Conservation (phyloP, 345 rosid genomes). For the Eucalyptus curtisii region DNA sequence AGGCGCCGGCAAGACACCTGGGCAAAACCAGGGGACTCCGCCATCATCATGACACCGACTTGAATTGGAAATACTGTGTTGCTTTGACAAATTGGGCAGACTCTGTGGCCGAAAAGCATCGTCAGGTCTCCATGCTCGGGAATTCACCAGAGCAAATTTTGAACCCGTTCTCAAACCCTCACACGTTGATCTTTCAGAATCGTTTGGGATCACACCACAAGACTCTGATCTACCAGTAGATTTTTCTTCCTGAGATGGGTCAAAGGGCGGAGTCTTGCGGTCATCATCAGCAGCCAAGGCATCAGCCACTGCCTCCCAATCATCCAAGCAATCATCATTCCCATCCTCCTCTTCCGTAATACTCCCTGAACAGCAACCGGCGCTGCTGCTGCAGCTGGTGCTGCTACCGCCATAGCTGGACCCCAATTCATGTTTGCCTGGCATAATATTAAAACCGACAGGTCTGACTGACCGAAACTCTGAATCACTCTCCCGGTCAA, state of each 20-base stretch:
- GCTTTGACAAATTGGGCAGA: constrained; percentile 70
- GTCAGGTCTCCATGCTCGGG: constrained; percentile 75
- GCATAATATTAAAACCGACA: constrained; percentile 8
- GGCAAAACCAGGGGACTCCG: constrained; percentile 24
- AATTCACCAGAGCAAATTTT: constrained; percentile 17
- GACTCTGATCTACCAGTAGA: constrained; percentile 5
- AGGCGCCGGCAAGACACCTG: constrained; percentile 10
- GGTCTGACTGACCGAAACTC: constrained; percentile 59
- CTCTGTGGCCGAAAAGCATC: constrained; percentile 72
- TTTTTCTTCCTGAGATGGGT: constrained; percentile 5
- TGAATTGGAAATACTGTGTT: constrained; percentile 37
- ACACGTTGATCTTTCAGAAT: constrained; percentile 6
- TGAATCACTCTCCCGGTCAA: constrained; percentile 40
- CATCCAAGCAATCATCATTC: constrained; percentile 74
- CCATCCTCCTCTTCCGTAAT: constrained; percentile 73
- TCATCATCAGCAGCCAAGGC: constrained; percentile 70
- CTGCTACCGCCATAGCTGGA: constrained; percentile 31
- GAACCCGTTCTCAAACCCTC: constrained; percentile 13
- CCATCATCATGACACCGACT: constrained; percentile 30
- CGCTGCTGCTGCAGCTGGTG: constrained; percentile 45
- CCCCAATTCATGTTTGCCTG: constrained; percentile 24
- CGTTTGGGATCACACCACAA: not conserved
- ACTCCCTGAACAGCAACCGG: constrained; percentile 76
- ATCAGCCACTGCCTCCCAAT: constrained; percentile 96
- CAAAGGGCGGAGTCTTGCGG: not conserved